A percentile compares a stretch with the other conserved stretches of the same genome.
These are phyloP conservation scores for Mortierella alpina DNA, from an alignment of 192 early-diverging fungal species.

Conservation along the genomic window DNA sequence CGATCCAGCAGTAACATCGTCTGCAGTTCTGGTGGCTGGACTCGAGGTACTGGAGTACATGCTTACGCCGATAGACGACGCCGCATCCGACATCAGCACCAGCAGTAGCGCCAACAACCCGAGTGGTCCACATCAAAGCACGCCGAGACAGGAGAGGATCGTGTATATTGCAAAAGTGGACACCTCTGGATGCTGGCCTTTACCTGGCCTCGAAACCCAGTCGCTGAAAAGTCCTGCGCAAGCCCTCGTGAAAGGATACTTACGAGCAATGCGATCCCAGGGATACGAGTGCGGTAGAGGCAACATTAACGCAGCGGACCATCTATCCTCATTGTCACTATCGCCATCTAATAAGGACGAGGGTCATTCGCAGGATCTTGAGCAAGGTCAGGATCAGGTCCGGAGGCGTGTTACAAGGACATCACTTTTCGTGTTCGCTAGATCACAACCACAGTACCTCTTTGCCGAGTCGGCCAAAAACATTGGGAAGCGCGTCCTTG, in stretches of 20 bases:
- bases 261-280: slow-evolving; percentile 22
- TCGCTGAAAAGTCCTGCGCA: slow-evolving; percentile 24
- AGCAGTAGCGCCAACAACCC: background rate
- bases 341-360: background rate
- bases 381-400: background rate
- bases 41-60: slow-evolving; percentile 42
- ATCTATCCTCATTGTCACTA: slow-evolving; percentile 4
- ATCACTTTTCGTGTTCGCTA: slow-evolving; percentile 78
- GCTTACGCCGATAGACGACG: background rate
- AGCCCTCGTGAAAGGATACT: slow-evolving; percentile 50
- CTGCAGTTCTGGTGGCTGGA: slow-evolving; percentile 24
- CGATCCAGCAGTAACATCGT: background rate
- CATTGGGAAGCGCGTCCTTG: slow-evolving; percentile 67
- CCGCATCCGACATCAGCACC: background rate
- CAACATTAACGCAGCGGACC: background rate
- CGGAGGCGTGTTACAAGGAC: background rate
- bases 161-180: slow-evolving; percentile 62
- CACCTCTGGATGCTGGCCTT: slow-evolving; percentile 52
- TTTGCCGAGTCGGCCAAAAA: slow-evolving; percentile 80
- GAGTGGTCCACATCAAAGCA: background rate
- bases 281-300: background rate
- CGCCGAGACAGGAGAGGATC: slow-evolving; percentile 7
- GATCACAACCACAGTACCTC: slow-evolving; percentile 88
- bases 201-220: slow-evolving; percentile 7
- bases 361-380: background rate